phyloP scores from a whole-genome alignment of 371 early-diverging fungal species.

The Cokeromyces recurvatus region DNA sequence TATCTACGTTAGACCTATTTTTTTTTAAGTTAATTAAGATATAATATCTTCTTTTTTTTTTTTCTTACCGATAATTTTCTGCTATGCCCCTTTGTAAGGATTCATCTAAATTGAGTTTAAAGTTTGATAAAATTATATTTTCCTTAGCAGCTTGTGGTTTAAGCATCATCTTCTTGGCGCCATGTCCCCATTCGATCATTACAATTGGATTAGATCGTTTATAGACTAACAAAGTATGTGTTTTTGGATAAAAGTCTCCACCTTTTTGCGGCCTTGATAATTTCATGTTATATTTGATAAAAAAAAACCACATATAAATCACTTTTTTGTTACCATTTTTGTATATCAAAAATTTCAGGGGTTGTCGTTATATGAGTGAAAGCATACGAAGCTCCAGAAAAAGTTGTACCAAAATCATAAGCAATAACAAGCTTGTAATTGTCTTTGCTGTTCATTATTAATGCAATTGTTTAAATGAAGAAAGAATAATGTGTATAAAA shows the following conservation, averaged over 20 bases:
- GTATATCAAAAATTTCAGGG: constrained; percentile 50
- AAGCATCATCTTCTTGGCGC: constrained; percentile 43
- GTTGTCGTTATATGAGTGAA: constrained; percentile 41
- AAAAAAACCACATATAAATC: neutral
- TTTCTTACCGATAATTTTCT: constrained; percentile 26
- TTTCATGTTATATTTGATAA: neutral
- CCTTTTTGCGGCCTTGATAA: constrained; percentile 47
- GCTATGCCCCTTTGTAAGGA: constrained; percentile 31
- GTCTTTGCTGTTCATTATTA: constrained; percentile 8
- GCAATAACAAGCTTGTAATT: constrained; percentile 45
- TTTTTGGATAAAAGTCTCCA: constrained; percentile 50
- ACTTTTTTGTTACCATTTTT: constrained; percentile 37
- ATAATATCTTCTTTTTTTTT: neutral
- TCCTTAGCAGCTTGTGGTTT: constrained; percentile 50
- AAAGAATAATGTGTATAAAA: neutral
- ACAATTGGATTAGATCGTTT: constrained; percentile 26
- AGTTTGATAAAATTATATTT: constrained; percentile 45
- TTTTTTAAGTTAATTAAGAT: neutral
- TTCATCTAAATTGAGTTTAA: constrained; percentile 52
- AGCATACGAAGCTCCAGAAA: constrained; percentile 56
- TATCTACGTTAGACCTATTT: constrained; percentile 23
- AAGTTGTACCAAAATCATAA: constrained; percentile 51
- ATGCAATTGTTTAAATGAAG: too few relatives aligned
- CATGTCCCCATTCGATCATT: constrained; percentile 50
- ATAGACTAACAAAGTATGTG: constrained; percentile 43